Conservation (phyloP, 805 yeast genomes). For the Candida parachauliodes region DNA sequence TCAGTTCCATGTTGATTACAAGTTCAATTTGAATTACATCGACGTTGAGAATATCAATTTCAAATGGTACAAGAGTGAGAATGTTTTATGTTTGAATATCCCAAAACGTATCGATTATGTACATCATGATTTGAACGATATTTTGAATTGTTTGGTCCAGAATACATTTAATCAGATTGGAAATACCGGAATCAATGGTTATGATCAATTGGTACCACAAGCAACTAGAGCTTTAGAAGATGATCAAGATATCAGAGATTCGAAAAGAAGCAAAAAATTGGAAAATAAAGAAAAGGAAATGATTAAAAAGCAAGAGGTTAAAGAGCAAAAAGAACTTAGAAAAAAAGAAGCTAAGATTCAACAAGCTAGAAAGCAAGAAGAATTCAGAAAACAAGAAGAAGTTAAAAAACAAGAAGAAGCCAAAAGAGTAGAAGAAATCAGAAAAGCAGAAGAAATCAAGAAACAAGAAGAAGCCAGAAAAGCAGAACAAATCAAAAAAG, state of each 20-base stretch:
- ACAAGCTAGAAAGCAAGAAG: not conserved
- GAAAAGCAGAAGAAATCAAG: constrained; percentile 1
- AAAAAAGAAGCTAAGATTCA: not conserved
- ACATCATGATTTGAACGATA: constrained; percentile 10
- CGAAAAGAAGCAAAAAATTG: constrained; percentile 5
- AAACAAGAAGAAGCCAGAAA: constrained; percentile 7
- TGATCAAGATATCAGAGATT: constrained; percentile 8
- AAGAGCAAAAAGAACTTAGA: not conserved
- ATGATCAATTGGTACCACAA: not conserved
- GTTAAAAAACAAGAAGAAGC: not conserved
- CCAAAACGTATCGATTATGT: constrained; percentile 31
- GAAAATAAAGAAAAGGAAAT: constrained; percentile 4
- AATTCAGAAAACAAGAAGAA: not conserved
- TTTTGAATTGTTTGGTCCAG: constrained; percentile 8
- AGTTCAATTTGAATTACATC: constrained; percentile 26
- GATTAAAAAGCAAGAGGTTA: not conserved
- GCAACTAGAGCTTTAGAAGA: constrained; percentile 2
- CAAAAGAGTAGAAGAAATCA: constrained; percentile 2
- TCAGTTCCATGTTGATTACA: constrained; percentile 28
- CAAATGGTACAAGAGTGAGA: constrained; percentile 26
- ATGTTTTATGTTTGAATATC: constrained; percentile 32
- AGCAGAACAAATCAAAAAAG: constrained; percentile 4
- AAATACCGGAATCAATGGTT: too few relatives aligned
- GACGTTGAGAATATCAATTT: constrained; percentile 31
- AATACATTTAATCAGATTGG: constrained; percentile 1